Base-by-base conservation (phyloP, 768 basidiomycete genomes). In the Mycena leptocephala region DNA sequence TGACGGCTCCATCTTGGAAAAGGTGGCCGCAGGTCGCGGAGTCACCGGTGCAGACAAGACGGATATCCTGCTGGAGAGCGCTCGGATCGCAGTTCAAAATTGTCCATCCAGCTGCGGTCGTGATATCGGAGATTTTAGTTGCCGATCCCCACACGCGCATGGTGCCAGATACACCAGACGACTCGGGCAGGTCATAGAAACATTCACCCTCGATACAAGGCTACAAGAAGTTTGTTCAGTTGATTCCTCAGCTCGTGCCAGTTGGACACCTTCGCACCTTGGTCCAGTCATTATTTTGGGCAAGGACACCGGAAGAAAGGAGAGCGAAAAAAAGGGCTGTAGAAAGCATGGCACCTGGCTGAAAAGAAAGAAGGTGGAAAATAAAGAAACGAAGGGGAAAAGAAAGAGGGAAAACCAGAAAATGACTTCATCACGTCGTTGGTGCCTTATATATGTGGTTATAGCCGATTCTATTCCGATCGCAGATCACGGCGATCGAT, bases 21-120 rank as follows among this genome's bases (percentile, higher is more conserved):
- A 86, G 67, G 68, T 86, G 84, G 66, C 78, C 76, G 74, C 86
- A 87, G 51, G 64, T 33, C 0, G 24, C 32, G 39, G 61, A 68
- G 30, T 39, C 63, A 2, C 72, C 76, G 20, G 76, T 63, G 78
- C 79, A 74, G 61, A 74, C 28, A 67, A 77, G 70, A 72, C 69
- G 48, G 72, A 86, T 85, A 39, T 84, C 82, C 66, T 86, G 84
- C 13, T 80, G 70, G 4, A 79, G 62, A 13, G 75, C 76, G 62
- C 78, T 79, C 1, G 83, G 63, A 68, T 83, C 79, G 72, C 87
- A 88, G 68, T 82, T 81, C 39, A 86, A 75, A 51, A 88, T 85
- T 14, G 76, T 76, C 87, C 87, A 88, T 33, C 86, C 86, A 11
- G 85, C 86, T 14, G 85, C 86, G 18, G 76, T 66, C 20, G 81